Evolutionary conservation across 768 basidiomycete species (phyloP).

Genomic region (Mycena galopus): DNA sequence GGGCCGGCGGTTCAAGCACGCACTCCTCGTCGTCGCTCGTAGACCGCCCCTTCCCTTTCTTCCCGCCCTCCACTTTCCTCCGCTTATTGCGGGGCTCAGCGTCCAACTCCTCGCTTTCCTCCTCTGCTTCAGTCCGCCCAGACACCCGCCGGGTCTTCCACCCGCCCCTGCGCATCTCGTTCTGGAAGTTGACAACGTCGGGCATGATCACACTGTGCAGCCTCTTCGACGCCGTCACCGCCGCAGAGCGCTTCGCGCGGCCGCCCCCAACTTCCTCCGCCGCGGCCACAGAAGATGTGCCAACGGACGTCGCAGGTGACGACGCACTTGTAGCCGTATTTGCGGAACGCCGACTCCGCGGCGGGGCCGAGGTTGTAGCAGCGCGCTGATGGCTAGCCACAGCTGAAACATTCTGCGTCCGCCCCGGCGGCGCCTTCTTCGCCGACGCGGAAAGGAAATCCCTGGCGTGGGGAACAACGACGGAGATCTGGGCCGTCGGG

Average conservation of each 20-base stretch:
- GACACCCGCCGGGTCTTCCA: constrained; percentile 49
- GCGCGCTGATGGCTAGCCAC: constrained; percentile 16
- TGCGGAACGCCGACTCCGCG: background rate
- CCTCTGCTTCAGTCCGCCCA: constrained; percentile 44
- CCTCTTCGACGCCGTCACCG: constrained; percentile 61
- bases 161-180: constrained; percentile 66
- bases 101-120: constrained; percentile 39
- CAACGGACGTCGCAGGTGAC: constrained; percentile 35
- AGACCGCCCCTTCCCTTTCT: constrained; percentile 31
- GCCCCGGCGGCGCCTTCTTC: constrained; percentile 13
- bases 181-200: constrained; percentile 77
- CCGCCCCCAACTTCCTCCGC: constrained; percentile 29
- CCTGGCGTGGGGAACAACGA: background rate
- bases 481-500: constrained; percentile 10
- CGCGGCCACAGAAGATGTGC: constrained; percentile 21
- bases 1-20: constrained; percentile 20
- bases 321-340: background rate
- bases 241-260: constrained; percentile 55
- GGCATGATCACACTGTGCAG: constrained; percentile 82
- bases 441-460: constrained; percentile 4
- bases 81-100: constrained; percentile 27
- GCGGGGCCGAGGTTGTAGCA: constrained; percentile 22
- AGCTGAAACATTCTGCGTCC: constrained; percentile 2
- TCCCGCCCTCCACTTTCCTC: constrained; percentile 23
- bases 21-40: constrained; percentile 39